Evolutionary conservation across 441 rosid species (phyloP), one percentile per base, ranked within the genome.

Genomic region (Raphanus hybrid): DNA sequence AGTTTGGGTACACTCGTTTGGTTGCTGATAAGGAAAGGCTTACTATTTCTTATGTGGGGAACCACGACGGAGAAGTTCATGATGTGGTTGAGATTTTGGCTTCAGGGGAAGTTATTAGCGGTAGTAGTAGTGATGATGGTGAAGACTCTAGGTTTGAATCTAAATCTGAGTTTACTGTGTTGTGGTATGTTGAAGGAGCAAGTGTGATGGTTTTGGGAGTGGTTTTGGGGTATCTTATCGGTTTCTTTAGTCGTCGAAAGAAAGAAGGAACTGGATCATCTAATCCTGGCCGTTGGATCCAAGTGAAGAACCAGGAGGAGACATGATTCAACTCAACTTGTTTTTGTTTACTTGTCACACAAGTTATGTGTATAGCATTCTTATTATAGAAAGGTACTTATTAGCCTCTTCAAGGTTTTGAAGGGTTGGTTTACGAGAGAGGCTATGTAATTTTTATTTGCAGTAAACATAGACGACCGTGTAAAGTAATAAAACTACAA

Each of bases 51-150:
- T 94, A 87, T 55, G 87, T 92, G 0, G 97, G 98, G 54, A 92
- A 92, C 82, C 97, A 91, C 3, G 98, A 91, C 6, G 97, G 97
- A 0, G 85, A 87, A 79, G 91, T 92, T 81, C 97, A 94, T 84
- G 97, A 94, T 74, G 62, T 54, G 79, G 92, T 92, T 75, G 96
- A 92, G 85, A 88, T 92, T 72, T 81, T 85, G 71, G 94, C 90
- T 48, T 84, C 97, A 1, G 93, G 97, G 39, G 80, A 83, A 78
- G 96, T 89, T 64, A 64, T 84, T 26, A 90, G 84, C 48, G 86
- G 92, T 14, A 84, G 10, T 73, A 15, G 59, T 50, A 8, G 6
- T 54, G 69, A 54, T 45, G 66, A 50, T 43, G 75, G n/a, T 70
- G 62, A 37, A 45, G 58, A 18, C 32, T 27, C 52, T 6, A 80